A percentile compares a stretch with the other conserved stretches of the same genome.
These are phyloP conservation scores for Arabidopsis suecica DNA, from an alignment of 345 rosid genomes.

Conservation along the genomic window DNA sequence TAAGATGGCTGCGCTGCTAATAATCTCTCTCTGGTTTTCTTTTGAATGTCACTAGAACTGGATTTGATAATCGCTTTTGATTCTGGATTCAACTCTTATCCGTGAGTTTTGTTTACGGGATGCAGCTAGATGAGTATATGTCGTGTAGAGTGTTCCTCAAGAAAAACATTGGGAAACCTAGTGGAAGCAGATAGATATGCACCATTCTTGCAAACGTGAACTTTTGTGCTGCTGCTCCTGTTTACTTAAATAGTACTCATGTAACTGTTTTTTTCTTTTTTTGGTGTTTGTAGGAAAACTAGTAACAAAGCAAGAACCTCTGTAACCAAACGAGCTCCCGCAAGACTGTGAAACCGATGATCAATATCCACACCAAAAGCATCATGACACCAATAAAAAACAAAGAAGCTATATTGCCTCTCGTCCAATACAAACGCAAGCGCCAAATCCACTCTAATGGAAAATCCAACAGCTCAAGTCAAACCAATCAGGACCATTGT, in stretches of 20 bases:
- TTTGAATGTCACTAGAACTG: not conserved
- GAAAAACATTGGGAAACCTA: not conserved
- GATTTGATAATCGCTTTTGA: not conserved
- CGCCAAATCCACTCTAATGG: slow-evolving; percentile 30
- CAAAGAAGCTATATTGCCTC: slow-evolving; percentile 57
- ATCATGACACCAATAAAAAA: too few species aligned
- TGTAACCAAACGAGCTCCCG: too few species aligned
- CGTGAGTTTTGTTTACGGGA: not conserved
- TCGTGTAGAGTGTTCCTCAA: not conserved
- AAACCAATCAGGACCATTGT: slow-evolving; percentile 57
- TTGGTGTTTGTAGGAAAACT: too few species aligned
- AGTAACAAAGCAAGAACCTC: too few species aligned
- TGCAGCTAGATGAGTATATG: not conserved
- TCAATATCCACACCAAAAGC: too few species aligned
- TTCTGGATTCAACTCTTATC: not conserved
- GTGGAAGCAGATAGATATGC: not conserved
- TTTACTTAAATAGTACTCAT: too few species aligned
- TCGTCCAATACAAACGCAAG: slow-evolving; percentile 64
- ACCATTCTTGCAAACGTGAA: not conserved
- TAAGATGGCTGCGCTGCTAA: not conserved
- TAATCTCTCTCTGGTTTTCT: not conserved
- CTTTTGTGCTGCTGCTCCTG: too few species aligned
- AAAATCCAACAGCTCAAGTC: slow-evolving; percentile 45
- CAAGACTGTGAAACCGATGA: too few species aligned
- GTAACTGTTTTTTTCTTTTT: too few species aligned